Evolutionary conservation across 164 flowering plant species (phyloP), one percentile per base, ranked within the genome.

Genomic region (Piper betle): DNA sequence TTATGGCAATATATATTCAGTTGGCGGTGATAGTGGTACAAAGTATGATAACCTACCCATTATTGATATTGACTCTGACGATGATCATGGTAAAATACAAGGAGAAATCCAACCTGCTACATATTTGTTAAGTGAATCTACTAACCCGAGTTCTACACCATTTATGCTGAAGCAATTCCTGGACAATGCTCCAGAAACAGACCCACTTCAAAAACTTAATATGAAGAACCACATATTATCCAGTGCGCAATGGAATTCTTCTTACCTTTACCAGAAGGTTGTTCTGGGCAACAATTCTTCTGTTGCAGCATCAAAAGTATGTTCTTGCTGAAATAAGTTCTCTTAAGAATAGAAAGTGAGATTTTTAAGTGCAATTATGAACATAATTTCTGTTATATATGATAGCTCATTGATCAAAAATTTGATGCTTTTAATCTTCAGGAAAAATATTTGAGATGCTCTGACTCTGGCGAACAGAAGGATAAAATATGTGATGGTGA

Each of bases 61-160:
- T 41, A 62, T 75, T 17, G 64, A 72, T 68, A 15, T 79, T 55
- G 79, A 75, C 46, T 81, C 81, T 17, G 85, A 81, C 70, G 83
- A 78, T 53, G 83, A 78, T 48, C 73, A 73, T 42, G 60, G 37
- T 62, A 63, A 2, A 50, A n/a, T 59, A 11, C 25, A 8, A 25
- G 3, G 6, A 55, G 39, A 25, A 55, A 46, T 33, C 18, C 33
- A 25, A 25, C 33, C 33, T 25, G 33, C 33, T 25, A 25, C 33
- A 25, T 25, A 25, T 25, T 25, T 25, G 33, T 25, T 25, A 25
- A 25, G 33, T 25, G 33, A 25, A 25, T 1, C 33, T 25, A 25
- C 33, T 25, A 25, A 25, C 33, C 33, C 1, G 33, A 25, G 33
- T 25, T 25, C 33, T 0, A 25, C 33, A 25, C 33, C 33, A 25